Base-by-base conservation (phyloP, 345 rosid species). In the Dipteronia sinensis region DNA sequence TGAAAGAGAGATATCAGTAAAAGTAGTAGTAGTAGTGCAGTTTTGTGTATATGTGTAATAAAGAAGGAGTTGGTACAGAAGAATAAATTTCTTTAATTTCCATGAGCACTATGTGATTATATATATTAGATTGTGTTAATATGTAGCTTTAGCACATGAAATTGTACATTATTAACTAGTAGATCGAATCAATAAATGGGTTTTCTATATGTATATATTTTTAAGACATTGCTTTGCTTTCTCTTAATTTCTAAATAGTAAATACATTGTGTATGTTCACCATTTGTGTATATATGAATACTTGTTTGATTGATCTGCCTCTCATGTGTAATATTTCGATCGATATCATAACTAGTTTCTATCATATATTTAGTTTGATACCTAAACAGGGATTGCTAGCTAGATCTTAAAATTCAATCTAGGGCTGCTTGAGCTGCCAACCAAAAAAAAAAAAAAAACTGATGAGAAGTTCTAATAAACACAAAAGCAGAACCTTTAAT, bases 1-100 rank as follows among this genome's bases (percentile, higher is more conserved):
- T 34, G 38, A 83, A 77, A 80, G 74, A 40, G 75, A 77, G 76
- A 65, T 71, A 65, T 74, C 79, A 80, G 15, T 64, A 20, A 31
- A 67, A 72, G 71, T 22, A 46, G 19, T 19, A 61, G 17, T 16
- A 46, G 19, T 19, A 61, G 17, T 16, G 34, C 29, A 67, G 29
- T 67, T 76, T 46, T 23, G 31, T 31, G 34, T 74, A 10, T 51
- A 2, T 29, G 56, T 58, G 67, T 58, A 25, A 15, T 38, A 76
- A 55, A 66, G 46, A 7, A 59, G 22, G 17, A 49, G 70, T 29
- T 55, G 55, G 40, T 51, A 58, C 25, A 55, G 63, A 67, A 53
- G 51, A 75, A 51, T 22, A 40, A 75, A 64, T 11, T 74, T 58
- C 64, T 22, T 44, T 34, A 34, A 34, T 34, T 31, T 69, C 13